Evolutionary conservation across 2,329 filamentous ascomycete genomes (phyloP), one percentile per base, ranked within the genome.

Genomic region (Balansia obtecta): DNA sequence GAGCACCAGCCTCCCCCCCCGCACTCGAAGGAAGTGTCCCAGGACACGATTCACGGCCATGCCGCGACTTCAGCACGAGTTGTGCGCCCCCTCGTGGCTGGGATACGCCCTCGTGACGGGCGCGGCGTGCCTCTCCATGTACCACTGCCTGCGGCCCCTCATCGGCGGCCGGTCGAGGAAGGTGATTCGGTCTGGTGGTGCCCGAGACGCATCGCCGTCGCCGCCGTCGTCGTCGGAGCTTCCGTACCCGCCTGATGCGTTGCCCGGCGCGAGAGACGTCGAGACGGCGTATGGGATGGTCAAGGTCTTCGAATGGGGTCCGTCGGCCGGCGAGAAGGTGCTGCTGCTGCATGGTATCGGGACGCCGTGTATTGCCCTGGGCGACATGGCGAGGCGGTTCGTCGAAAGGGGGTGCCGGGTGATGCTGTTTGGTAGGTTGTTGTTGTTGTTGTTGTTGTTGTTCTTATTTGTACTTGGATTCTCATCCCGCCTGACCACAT

Each of bases 261-360:
- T 90, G 13, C 85, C 85, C 0, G 83, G 86, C 7, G 78, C 71
- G 0, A 75, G 86, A 52, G 79, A 88, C 61, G 80, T 93, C 15
- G 62, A 71, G 12, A 84, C 80, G 4, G 79, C 82, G 6, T 89
- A 87, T 61, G 87, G 88, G 15, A 78, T 70, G 4, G 77, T 87
- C 54, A 72, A 83, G 44, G 82, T 87, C 3, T 91, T 88, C 62
- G 88, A 94, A 70, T 93, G 83, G 76, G 88, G 88, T 0, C 85
- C 86, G 0, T 74, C 80, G 52, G 68, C 75, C 37, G 87, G 86
- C 1, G 75, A 80, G 30, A 88, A 83, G 60, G 80, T 91, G 1
- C 68, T 94, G 13, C 69, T 94, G 27, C 68, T 94, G 15, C 88
- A 91, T 64, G 88, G 88, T 5, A 90, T 93, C 59, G 86, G 81